Evolutionary conservation across 805 yeast genomes (phyloP).

Genomic region (Barnettozyma sucrosica): DNA sequence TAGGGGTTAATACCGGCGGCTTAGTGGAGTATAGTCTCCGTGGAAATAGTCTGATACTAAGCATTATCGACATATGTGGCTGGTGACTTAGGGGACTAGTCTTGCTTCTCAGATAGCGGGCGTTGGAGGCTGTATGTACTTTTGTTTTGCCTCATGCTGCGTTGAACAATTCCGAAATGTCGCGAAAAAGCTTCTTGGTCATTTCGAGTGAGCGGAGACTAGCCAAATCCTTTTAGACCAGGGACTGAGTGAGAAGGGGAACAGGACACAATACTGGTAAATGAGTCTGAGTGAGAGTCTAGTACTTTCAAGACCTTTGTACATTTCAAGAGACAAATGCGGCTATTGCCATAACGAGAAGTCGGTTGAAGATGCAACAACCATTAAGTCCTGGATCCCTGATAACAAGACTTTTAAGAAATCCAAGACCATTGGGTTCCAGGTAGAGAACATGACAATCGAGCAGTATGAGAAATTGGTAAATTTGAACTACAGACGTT

Average conservation of each 20-base stretch:
- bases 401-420: conserved; percentile 10
- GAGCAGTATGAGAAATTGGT: conserved; percentile 58
- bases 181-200: neutral
- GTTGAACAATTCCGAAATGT: neutral
- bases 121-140: neutral
- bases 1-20: conserved; percentile 9
- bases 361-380: conserved; percentile 26
- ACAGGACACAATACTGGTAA: neutral
- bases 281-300: conserved; percentile 11
- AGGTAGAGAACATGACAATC: conserved; percentile 40
- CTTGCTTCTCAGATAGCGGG: conserved; percentile 5
- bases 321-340: conserved; percentile 44
- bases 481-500: conserved; percentile 72
- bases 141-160: neutral
- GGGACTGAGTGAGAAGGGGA: neutral
- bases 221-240: too few relatives aligned
- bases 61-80: neutral
- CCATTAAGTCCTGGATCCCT: conserved; percentile 33
- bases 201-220: too few relatives aligned
- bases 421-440: conserved; percentile 33
- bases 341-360: conserved; percentile 61
- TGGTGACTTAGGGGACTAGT: neutral
- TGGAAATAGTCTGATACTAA: neutral
- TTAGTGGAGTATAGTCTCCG: conserved; percentile 11
- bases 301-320: conserved; percentile 40